These are phyloP conservation scores for Pythium phragmiticola DNA, from an alignment of 352 stramenopile species.

Conservation along the genomic window DNA sequence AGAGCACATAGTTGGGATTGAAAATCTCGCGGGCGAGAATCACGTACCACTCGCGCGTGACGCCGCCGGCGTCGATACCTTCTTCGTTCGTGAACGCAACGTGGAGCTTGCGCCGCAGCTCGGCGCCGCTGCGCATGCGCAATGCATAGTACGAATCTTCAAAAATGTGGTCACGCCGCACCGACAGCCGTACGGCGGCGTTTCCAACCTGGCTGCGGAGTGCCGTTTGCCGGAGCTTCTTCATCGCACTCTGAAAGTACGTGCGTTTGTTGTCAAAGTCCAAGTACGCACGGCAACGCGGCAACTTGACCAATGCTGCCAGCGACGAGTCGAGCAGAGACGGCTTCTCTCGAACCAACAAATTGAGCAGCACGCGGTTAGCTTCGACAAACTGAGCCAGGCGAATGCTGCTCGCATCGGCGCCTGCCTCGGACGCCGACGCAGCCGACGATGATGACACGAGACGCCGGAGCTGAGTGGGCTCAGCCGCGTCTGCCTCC, in stretches of 20 bases:
- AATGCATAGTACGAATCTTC: slow-evolving; percentile 99
- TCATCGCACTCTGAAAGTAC: slow-evolving; percentile 97
- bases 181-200: slow-evolving; percentile 84
- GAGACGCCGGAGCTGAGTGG: slow-evolving; percentile 32
- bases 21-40: slow-evolving; percentile 99
- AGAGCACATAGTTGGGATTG: slow-evolving; percentile 99
- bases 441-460: slow-evolving; percentile 25
- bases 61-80: slow-evolving; percentile 97
- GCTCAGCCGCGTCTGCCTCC: slow-evolving; percentile 16
- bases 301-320: slow-evolving; percentile 94
- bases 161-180: slow-evolving; percentile 97
- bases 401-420: slow-evolving; percentile 50
- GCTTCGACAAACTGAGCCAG: slow-evolving; percentile 92
- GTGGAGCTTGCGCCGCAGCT: slow-evolving; percentile 96
- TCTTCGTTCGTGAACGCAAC: slow-evolving; percentile 98
- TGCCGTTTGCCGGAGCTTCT: slow-evolving; percentile 84
- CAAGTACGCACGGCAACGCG: slow-evolving; percentile 93
- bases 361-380: slow-evolving; percentile 97
- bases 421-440: slow-evolving; percentile 56
- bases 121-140: slow-evolving; percentile 94
- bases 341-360: slow-evolving; percentile 96
- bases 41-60: slow-evolving; percentile 98
- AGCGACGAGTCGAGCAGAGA: slow-evolving; percentile 96
- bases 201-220: slow-evolving; percentile 90
- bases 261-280: slow-evolving; percentile 99